Evolutionary conservation across 345 rosid genomes (phyloP), one percentile per base, ranked within the genome.

Genomic region (Salix purpurea): DNA sequence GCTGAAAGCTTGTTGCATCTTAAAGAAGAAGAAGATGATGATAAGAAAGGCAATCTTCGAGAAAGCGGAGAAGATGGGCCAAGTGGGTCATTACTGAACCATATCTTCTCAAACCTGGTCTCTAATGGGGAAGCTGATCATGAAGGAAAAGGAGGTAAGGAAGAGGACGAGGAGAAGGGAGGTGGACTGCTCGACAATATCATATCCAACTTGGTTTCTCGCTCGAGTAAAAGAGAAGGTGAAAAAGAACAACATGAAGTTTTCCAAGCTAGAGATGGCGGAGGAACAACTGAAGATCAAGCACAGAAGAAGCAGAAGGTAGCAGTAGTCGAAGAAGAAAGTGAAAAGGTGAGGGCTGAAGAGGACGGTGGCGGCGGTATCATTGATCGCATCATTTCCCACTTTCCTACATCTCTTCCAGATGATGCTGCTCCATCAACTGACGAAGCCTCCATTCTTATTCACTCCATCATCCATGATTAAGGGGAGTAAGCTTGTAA

Each of bases 391-490:
- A 86, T 91, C 58, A 78, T 91, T 52, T 87, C 92, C 71, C 91
- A 86, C 78, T 83, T 91, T 19, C 93, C 93, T 56, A 44, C 78
- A 32, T 74, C 89, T 61, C 83, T 89, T 72, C 84, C 83, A 87
- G 94, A 83, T 62, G 90, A 73, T 80, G 95, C 86, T 61, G 91
- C 80, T 75, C 97, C 91, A 7, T 82, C 91, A 2, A 71, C 82
- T 10, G 91, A 90, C 26, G 97, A 94, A 80, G 97, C 92, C 54
- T 71, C 92, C 72, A 86, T 91, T 76, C 71, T 91, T 58, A 86
- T 94, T 65, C 92, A 91, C 81, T 78, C 92, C 77, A 86, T 87
- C 74, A 76, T 91, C 72, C 90, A 80, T 70, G 94, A 88, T 70
- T 88, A 77, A 86, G 34, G 13, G 12, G 11, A 21, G 4, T 10